Conservation (phyloP, 1,284 basidiomycete genomes). For the Ustilago cynodontis region DNA sequence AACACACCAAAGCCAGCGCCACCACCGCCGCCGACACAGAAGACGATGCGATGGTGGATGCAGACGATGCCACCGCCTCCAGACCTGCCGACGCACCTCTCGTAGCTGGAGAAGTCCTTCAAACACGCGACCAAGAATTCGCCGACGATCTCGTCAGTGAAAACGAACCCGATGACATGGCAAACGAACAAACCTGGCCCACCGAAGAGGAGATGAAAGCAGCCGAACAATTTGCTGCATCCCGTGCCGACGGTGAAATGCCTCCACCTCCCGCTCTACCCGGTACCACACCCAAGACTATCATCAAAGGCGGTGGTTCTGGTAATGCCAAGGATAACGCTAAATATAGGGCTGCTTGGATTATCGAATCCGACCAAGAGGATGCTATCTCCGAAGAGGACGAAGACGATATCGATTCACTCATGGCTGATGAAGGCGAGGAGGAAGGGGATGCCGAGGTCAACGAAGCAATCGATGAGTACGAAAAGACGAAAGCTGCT, state of each 20-base stretch:
- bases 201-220: slow-evolving; percentile 91
- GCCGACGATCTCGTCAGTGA: slow-evolving; percentile 90
- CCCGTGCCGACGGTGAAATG: slow-evolving; percentile 42
- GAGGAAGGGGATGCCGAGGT: slow-evolving; percentile 76
- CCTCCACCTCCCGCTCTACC: slow-evolving; percentile 69
- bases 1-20: slow-evolving; percentile 36
- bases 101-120: slow-evolving; percentile 74
- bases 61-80: slow-evolving; percentile 55
- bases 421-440: slow-evolving; percentile 77
- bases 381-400: slow-evolving; percentile 80
- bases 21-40: slow-evolving; percentile 20
- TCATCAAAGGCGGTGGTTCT: slow-evolving; percentile 54
- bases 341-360: slow-evolving; percentile 67
- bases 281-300: slow-evolving; percentile 68
- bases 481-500: slow-evolving; percentile 81
- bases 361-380: slow-evolving; percentile 63
- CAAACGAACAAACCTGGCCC: slow-evolving; percentile 98
- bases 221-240: slow-evolving; percentile 42
- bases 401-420: slow-evolving; percentile 80
- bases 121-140: slow-evolving; percentile 74
- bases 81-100: slow-evolving; percentile 42
- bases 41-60: slow-evolving; percentile 30
- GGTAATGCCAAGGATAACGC: slow-evolving; percentile 69
- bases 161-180: slow-evolving; percentile 88
- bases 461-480: slow-evolving; percentile 82